Evolutionary conservation across 208 protist species (phyloP).

Genomic region (Trypanosoma congolense): DNA sequence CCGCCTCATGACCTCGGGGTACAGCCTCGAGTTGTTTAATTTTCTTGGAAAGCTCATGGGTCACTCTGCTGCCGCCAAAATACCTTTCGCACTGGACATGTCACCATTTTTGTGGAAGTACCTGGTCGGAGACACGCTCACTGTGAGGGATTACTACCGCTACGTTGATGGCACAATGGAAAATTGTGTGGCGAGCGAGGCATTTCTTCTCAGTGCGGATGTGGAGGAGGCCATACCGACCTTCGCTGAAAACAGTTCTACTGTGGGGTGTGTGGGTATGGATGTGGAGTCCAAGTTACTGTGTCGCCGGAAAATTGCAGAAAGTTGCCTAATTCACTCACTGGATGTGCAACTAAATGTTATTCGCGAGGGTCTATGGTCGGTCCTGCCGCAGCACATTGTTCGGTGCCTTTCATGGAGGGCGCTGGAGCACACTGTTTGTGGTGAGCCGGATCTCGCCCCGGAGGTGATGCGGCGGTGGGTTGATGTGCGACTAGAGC

Average conservation of each 20-base stretch:
- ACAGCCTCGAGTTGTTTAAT: constrained; percentile 76
- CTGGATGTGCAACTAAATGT: constrained; percentile 84
- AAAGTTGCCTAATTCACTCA: constrained; percentile 81
- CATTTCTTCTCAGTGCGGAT: constrained; percentile 72
- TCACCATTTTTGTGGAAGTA: constrained; percentile 91
- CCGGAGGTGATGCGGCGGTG: constrained; percentile 58
- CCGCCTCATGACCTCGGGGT: constrained; percentile 52
- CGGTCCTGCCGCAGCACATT: constrained; percentile 71
- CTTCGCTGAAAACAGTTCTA: constrained; percentile 41
- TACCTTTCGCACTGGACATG: constrained; percentile 80
- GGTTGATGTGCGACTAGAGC: constrained; percentile 53
- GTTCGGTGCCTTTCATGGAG: constrained; percentile 82
- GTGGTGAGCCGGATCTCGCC: constrained; percentile 66
- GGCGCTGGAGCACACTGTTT: constrained; percentile 78
- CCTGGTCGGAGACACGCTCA: constrained; percentile 79
- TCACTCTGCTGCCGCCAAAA: constrained; percentile 57
- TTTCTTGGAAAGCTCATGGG: constrained; percentile 91
- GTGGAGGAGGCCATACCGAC: constrained; percentile 83
- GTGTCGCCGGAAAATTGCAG: constrained; percentile 55
- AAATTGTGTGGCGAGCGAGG: constrained; percentile 69
- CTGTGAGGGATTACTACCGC: constrained; percentile 81
- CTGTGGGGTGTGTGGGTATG: constrained; percentile 1
- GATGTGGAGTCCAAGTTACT: constrained; percentile 15
- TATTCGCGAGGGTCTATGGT: constrained; percentile 77
- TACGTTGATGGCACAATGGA: constrained; percentile 85